These are phyloP conservation scores for Diversispora eburnea DNA, from an alignment of 192 early-diverging fungal species.

Conservation along the genomic window DNA sequence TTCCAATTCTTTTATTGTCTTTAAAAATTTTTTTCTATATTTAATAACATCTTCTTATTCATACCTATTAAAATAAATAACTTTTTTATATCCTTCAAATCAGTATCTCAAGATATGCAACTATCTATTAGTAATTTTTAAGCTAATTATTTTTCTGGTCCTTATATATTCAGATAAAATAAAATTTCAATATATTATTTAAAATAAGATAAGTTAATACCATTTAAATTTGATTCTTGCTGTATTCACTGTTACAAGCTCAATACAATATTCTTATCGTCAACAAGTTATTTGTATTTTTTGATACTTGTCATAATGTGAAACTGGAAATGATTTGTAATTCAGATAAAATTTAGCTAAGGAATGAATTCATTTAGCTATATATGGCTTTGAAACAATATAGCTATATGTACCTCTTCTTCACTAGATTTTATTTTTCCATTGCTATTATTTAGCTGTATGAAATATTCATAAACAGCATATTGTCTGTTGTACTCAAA, in stretches of 20 bases:
- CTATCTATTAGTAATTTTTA: background rate
- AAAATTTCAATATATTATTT: background rate
- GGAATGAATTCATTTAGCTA: background rate
- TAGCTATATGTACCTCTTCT: background rate
- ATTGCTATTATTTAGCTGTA: background rate
- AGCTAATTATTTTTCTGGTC: background rate
- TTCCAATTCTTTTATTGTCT: background rate
- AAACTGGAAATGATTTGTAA: background rate
- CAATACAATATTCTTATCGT: background rate
- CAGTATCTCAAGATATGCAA: too few relatives aligned
- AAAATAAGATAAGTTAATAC: background rate
- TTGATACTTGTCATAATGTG: background rate
- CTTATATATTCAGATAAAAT: background rate
- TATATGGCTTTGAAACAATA: background rate
- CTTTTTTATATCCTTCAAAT: too few relatives aligned
- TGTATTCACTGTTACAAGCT: background rate
- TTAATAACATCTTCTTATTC: background rate
- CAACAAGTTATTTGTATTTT: background rate
- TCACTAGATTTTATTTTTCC: conserved; percentile 7
- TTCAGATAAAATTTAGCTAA: background rate
- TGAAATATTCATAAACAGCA: background rate
- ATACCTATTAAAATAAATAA: background rate
- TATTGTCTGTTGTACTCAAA: background rate
- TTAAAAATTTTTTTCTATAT: conserved; percentile 11
- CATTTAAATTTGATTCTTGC: background rate